phyloP scores from a whole-genome alignment of 805 yeast genomes.

The Cephaloascus fragrans region DNA sequence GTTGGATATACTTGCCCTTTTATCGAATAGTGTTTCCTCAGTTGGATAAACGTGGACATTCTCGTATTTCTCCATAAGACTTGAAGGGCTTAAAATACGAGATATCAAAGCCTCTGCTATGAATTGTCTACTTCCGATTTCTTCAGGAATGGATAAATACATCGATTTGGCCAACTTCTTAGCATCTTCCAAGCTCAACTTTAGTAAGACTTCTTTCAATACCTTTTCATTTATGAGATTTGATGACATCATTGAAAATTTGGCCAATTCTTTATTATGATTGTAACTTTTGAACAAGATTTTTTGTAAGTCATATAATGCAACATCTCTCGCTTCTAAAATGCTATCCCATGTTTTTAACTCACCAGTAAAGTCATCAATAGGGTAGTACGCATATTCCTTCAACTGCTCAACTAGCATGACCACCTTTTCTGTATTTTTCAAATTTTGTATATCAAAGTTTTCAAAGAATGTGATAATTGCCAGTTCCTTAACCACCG shows the following conservation, averaged over 20 bases:
- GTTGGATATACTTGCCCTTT: not conserved
- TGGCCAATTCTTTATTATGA: not conserved
- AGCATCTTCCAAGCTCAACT: not conserved
- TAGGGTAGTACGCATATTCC: slow-evolving; percentile 23
- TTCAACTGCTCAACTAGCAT: slow-evolving; percentile 3
- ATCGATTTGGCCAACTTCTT: not conserved
- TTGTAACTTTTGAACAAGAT: not conserved
- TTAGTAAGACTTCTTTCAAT: not conserved
- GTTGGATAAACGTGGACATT: not conserved
- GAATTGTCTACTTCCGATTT: not conserved
- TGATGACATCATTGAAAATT: not conserved
- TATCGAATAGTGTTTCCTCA: not conserved
- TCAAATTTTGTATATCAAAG: not conserved
- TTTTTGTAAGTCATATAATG: not conserved
- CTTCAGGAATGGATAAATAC: not conserved
- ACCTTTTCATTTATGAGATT: not conserved
- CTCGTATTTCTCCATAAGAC: not conserved
- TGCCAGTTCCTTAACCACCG: slow-evolving; percentile 18
- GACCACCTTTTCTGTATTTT: not conserved
- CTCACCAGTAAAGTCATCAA: slow-evolving; percentile 26
- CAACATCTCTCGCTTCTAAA: not conserved
- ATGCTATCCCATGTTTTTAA: not conserved
- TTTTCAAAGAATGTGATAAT: slow-evolving; percentile 6
- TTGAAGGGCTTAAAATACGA: too few species aligned
- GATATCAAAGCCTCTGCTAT: not conserved